Base-by-base conservation (phyloP, 2,329 filamentous ascomycete genomes). In the Bisporella sp. region DNA sequence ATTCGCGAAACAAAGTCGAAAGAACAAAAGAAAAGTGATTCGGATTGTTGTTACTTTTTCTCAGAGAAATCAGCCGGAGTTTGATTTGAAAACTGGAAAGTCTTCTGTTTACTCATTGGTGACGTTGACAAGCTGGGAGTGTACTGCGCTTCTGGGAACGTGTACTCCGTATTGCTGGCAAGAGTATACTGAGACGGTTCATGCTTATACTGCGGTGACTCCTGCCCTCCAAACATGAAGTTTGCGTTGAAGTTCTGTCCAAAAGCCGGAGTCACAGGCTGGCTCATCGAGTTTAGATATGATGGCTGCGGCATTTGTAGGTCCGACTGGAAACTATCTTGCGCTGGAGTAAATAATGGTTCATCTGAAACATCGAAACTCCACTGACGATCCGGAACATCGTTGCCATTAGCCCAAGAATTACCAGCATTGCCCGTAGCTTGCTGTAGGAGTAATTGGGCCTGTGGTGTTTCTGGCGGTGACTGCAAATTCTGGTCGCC, bases 41-140 rank as follows among this genome's bases (percentile, higher is more conserved):
- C 21, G 21, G 21, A 21, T 21, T 21, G 21, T 21, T 21, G 21
- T 21, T 32, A 39, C 59, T 47, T 62, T 52, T 64, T 64, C 44
- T 64, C 59, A 12, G 57, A 57, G 49, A 62, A 65, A 50, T 65
- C 62, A n/a, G 63, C 63, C 12, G 61, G 50, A 6, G 63, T 65
- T 12, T 57, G 60, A 41, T 65, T 62, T 12, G 61, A 64, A 45
- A 65, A 65, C 49, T 64, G 62, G 40, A 64, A 65, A 11, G 57
- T 62, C 51, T 64, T 63, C 43, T 64, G 62, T 45, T 62, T 62
- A 4, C 52, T 55, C 42, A 54, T 54, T 28, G 59, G 52, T 5
- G 61, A 56, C 8, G 57, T 57, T 6, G 54, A 54, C 8, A 58
- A 46, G n/a, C 51, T 54, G 12, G 52, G 30, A 3, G 41, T 42